phyloP scores from a whole-genome alignment of 768 basidiomycete genomes.

The Calocybe cyanea region DNA sequence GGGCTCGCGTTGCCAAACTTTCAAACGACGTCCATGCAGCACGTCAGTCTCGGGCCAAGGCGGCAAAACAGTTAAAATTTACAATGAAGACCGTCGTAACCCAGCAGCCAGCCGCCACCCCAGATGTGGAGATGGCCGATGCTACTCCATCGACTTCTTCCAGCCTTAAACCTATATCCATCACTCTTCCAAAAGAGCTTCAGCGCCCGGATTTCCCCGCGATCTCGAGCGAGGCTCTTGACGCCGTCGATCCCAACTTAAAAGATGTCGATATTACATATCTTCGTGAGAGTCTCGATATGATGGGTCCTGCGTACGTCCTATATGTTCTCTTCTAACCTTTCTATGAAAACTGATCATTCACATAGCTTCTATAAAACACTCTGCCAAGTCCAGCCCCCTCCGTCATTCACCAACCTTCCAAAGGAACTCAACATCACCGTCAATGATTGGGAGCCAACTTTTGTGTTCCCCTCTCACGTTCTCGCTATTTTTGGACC shows the following conservation, averaged over 20 bases:
- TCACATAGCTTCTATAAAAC: constrained; percentile 34
- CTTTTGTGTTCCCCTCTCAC: constrained; percentile 42
- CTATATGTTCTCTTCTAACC: constrained; percentile 1
- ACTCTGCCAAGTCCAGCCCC: constrained; percentile 31
- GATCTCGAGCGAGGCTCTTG: constrained; percentile 42
- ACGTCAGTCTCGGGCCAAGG: constrained; percentile 22
- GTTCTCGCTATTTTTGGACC: constrained; percentile 43
- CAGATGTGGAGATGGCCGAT: constrained; percentile 31
- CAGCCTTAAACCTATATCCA: constrained; percentile 9
- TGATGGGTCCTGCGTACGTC: constrained; percentile 39
- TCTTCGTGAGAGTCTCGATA: constrained; percentile 47
- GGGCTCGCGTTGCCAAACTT: constrained; percentile 33
- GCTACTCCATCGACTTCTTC: constrained; percentile 24
- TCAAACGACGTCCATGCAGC: constrained; percentile 35
- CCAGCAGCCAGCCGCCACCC: constrained; percentile 13
- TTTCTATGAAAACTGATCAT: background rate
- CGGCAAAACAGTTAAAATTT: constrained; percentile 22
- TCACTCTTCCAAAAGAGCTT: constrained; percentile 49
- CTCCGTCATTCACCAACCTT: constrained; percentile 28
- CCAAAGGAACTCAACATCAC: constrained; percentile 41
- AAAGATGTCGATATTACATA: constrained; percentile 45
- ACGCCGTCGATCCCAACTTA: constrained; percentile 47
- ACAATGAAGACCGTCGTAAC: constrained; percentile 24
- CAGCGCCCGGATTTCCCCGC: constrained; percentile 46
- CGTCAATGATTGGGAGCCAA: constrained; percentile 23